Base-by-base conservation (phyloP, 2,329 filamentous ascomycete species). In the Amesomyces nigricolor region DNA sequence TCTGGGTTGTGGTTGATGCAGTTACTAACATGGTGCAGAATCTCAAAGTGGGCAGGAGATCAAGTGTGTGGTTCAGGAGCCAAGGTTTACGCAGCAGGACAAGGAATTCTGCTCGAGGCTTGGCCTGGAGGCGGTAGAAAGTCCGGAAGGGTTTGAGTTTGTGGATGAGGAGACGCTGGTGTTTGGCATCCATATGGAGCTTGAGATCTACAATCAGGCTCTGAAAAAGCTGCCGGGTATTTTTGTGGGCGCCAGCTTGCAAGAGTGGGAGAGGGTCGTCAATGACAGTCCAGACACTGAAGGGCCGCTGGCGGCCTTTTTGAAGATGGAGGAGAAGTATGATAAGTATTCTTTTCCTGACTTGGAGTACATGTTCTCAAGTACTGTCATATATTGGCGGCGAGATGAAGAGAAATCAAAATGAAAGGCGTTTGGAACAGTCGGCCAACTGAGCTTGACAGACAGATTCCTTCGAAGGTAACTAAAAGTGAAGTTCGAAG, bases 101-200 rank as follows among this genome's bases (percentile, higher is more conserved):
- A 73, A 68, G 37, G 66, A 69, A 0, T 86, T 84, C 60, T 75
- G 86, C 29, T 65, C 73, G 56, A 70, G 73, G 19, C 75, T 85
- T 0, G 79, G 81, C n/a, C 79, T 81, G 50, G 53, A 68, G 2
- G 72, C 79, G 3, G 71, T 80, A 4, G 71, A 78, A 1, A 72
- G 78, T 1, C 85, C 86, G 0, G 64, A 54, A 0, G 84, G 75
- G 0, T 84, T 81, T 61, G 66, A 74, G 0, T 61, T 74, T 5
- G 72, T 88, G 9, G 72, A 75, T 14, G 47, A 64, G 0, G 63
- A 69, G 0, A 78, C 80, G 0, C 65, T 89, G 1, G 71, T 86
- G 2, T 88, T 80, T 60, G 84, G 81, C 1, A 75, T 87, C 0
- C 85, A 87, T 49, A 74, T 84, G 56, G 82, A 83, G 54, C 72